These are phyloP conservation scores for Clathrus columnatus DNA, from an alignment of 768 basidiomycete genomes.

Conservation along the genomic window DNA sequence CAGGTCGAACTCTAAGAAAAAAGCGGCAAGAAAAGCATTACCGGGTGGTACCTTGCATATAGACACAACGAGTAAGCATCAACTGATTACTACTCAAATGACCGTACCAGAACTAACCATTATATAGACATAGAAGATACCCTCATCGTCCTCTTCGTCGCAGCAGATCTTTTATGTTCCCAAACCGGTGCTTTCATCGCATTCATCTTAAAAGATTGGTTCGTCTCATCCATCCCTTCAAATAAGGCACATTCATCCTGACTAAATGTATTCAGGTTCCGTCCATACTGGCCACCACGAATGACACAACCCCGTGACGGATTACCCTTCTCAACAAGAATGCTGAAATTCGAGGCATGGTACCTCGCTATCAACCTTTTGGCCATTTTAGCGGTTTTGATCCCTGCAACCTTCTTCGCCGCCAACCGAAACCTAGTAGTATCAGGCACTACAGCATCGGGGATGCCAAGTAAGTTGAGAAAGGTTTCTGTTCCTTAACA, in stretches of 20 bases:
- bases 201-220: slow-evolving; percentile 1
- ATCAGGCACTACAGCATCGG: background rate
- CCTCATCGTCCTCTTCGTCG: background rate
- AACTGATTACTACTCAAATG: background rate
- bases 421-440: background rate
- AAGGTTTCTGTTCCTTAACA: background rate
- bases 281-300: background rate
- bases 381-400: background rate
- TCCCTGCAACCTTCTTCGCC: background rate
- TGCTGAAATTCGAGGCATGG: background rate
- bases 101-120: background rate
- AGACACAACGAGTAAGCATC: background rate
- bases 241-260: background rate
- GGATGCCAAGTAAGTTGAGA: background rate
- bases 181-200: background rate
- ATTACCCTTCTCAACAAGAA: background rate
- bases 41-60: background rate
- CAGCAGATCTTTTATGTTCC: background rate
- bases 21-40: background rate
- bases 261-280: background rate
- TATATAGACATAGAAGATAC: slow-evolving; percentile 1
- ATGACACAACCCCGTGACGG: background rate
- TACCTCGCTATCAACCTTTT: background rate
- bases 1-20: background rate
- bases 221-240: background rate